These are phyloP conservation scores for Chytriomyces sp. DNA, from an alignment of 192 early-diverging fungal genomes.

Conservation along the genomic window DNA sequence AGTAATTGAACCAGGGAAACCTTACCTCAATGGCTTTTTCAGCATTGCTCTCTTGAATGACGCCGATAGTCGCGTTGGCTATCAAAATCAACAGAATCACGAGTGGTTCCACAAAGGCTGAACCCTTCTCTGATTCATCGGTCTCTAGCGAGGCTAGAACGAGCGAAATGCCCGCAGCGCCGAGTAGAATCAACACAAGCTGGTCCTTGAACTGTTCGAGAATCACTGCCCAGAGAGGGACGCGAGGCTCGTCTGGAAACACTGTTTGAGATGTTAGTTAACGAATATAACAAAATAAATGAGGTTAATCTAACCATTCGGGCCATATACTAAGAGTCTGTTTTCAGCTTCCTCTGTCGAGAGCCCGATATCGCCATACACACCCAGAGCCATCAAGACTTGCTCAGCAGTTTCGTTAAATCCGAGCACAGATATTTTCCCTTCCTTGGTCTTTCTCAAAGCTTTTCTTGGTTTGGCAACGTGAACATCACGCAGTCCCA, in stretches of 20 bases:
- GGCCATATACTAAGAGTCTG: slow-evolving; percentile 67
- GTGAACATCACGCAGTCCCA: neutral
- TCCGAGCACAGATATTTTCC: neutral
- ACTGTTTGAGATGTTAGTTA: too few relatives aligned
- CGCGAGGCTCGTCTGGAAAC: slow-evolving; percentile 86
- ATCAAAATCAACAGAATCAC: slow-evolving; percentile 98
- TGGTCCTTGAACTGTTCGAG: slow-evolving; percentile 99
- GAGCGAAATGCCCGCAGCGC: slow-evolving; percentile 89
- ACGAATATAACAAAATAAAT: too few relatives aligned
- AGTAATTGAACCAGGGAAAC: neutral
- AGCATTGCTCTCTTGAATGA: slow-evolving; percentile 93
- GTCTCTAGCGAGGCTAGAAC: slow-evolving; percentile 87
- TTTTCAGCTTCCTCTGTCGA: slow-evolving; percentile 55
- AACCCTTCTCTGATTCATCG: slow-evolving; percentile 60
- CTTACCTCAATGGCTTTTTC: slow-evolving; percentile 94
- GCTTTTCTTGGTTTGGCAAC: neutral
- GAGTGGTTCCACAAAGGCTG: slow-evolving; percentile 97
- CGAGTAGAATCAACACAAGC: slow-evolving; percentile 92
- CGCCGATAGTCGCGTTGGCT: slow-evolving; percentile 96
- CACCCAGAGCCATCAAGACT: neutral
- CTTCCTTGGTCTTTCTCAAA: neutral
- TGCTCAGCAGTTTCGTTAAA: neutral
- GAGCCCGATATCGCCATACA: neutral
- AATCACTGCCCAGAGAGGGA: slow-evolving; percentile 90
- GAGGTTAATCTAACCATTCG: too few relatives aligned